Evolutionary conservation across 2,329 filamentous ascomycete genomes (phyloP).

Genomic region (Chrysosphaeria jannelii): DNA sequence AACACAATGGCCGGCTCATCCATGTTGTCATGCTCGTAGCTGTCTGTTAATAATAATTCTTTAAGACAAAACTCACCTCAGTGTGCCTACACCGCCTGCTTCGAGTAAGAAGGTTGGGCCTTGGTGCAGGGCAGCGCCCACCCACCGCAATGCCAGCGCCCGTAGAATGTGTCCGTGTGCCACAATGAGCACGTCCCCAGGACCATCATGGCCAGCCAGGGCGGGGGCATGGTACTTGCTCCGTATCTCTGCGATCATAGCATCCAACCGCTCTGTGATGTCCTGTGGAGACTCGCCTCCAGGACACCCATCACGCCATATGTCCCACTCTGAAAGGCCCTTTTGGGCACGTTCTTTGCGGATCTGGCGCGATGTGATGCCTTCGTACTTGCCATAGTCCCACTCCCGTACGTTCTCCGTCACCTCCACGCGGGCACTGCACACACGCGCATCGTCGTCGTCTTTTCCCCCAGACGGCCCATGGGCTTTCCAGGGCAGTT

Average conservation of each 20-base stretch:
- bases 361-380: slow-evolving; percentile 43
- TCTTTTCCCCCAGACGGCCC: slow-evolving; percentile 7
- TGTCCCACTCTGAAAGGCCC: slow-evolving; percentile 42
- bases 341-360: slow-evolving; percentile 21
- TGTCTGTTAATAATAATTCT: slow-evolving; percentile 7
- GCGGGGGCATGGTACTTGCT: slow-evolving; percentile 23
- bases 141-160: slow-evolving; percentile 71
- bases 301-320: slow-evolving; percentile 69
- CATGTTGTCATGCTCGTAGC: slow-evolving; percentile 54
- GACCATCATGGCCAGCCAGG: slow-evolving; percentile 10
- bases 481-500: slow-evolving; percentile 37
- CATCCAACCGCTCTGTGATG: slow-evolving; percentile 41
- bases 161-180: slow-evolving; percentile 76
- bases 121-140: slow-evolving; percentile 38
- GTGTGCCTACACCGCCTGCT: slow-evolving; percentile 52
- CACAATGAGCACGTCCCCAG: slow-evolving; percentile 43
- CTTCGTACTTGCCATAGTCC: slow-evolving; percentile 75
- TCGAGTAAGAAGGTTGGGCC: slow-evolving; percentile 63
- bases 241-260: slow-evolving; percentile 45
- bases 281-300: slow-evolving; percentile 57
- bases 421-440: slow-evolving; percentile 29
- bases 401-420: slow-evolving; percentile 52
- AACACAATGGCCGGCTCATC: slow-evolving; percentile 54
- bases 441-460: slow-evolving; percentile 10
- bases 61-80: slow-evolving; percentile 23